Percentiles rank a stretch among this genome's conserved stretches.
phyloP scores from a whole-genome alignment of 1,284 basidiomycete genomes.

The Ceratobasidium sp. region DNA sequence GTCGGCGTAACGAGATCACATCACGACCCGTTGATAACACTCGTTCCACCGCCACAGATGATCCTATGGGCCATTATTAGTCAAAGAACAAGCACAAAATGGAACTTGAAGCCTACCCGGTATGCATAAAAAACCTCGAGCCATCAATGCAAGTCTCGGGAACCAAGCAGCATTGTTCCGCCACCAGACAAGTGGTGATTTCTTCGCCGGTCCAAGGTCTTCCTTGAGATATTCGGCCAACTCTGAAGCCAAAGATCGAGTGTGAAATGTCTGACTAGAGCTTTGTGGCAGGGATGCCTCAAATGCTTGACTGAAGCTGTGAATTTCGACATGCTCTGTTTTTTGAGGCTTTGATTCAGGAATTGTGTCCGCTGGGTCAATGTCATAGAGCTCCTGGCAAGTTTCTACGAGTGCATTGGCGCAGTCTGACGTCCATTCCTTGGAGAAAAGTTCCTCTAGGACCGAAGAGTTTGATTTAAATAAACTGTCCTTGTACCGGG shows the following conservation, averaged over 20 bases:
- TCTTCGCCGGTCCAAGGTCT: background rate
- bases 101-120: slow-evolving; percentile 1
- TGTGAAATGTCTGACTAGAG: background rate
- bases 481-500: background rate
- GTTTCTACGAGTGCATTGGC: background rate
- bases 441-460: background rate
- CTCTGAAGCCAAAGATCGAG: background rate
- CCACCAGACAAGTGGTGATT: slow-evolving; percentile 8
- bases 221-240: background rate
- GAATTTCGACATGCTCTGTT: background rate
- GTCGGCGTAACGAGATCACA: slow-evolving; percentile 1
- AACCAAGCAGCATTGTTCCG: background rate
- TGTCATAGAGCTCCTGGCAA: background rate
- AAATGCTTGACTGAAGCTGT: background rate
- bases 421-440: background rate
- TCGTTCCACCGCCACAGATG: slow-evolving; percentile 5
- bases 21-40: slow-evolving; percentile 4
- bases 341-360: too few species aligned
- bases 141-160: slow-evolving; percentile 10
- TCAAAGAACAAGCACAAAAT: background rate
- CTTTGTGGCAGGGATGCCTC: background rate
- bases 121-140: slow-evolving; percentile 24
- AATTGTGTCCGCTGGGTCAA: background rate
- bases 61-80: background rate
- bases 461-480: background rate